phyloP scores from a whole-genome alignment of 805 yeast genomes.

The Ogataea dorogensis region DNA sequence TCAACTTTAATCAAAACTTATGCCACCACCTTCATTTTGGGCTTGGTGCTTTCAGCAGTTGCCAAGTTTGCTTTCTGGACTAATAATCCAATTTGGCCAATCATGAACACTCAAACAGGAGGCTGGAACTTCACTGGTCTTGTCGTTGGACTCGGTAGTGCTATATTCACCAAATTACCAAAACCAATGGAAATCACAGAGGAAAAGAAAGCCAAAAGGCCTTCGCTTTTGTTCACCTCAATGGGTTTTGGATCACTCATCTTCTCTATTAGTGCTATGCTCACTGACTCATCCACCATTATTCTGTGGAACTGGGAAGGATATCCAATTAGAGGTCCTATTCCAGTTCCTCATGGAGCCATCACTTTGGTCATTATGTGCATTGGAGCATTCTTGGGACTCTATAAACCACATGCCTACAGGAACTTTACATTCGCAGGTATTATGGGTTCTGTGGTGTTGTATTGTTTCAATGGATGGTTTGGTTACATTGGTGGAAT shows the following conservation, averaged over 20 bases:
- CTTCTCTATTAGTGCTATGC: slow-evolving; percentile 68
- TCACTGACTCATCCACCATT: slow-evolving; percentile 81
- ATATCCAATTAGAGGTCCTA: slow-evolving; percentile 80
- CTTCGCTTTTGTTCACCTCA: slow-evolving; percentile 51
- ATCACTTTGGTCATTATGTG: slow-evolving; percentile 58
- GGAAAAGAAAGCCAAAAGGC: slow-evolving; percentile 23
- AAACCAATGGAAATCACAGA: background rate
- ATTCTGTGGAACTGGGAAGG: slow-evolving; percentile 98
- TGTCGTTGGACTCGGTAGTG: slow-evolving; percentile 58
- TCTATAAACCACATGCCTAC: slow-evolving; percentile 32
- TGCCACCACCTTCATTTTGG: slow-evolving; percentile 60
- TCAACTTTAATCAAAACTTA: slow-evolving; percentile 37
- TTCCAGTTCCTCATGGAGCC: slow-evolving; percentile 82
- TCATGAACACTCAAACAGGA: slow-evolving; percentile 80
- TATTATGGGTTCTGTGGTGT: slow-evolving; percentile 46
- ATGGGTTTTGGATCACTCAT: slow-evolving; percentile 75
- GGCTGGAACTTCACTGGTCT: slow-evolving; percentile 79
- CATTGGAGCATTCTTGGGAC: slow-evolving; percentile 52
- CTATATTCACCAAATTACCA: slow-evolving; percentile 50
- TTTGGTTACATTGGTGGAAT: slow-evolving; percentile 73
- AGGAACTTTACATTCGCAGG: slow-evolving; percentile 36
- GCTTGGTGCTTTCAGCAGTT: slow-evolving; percentile 70
- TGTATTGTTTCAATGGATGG: slow-evolving; percentile 64
- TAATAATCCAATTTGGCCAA: slow-evolving; percentile 96
- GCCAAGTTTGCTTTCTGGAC: slow-evolving; percentile 75